These are phyloP conservation scores for Calonectria multiphialidica DNA, from an alignment of 2,329 filamentous ascomycete genomes.

Conservation along the genomic window DNA sequence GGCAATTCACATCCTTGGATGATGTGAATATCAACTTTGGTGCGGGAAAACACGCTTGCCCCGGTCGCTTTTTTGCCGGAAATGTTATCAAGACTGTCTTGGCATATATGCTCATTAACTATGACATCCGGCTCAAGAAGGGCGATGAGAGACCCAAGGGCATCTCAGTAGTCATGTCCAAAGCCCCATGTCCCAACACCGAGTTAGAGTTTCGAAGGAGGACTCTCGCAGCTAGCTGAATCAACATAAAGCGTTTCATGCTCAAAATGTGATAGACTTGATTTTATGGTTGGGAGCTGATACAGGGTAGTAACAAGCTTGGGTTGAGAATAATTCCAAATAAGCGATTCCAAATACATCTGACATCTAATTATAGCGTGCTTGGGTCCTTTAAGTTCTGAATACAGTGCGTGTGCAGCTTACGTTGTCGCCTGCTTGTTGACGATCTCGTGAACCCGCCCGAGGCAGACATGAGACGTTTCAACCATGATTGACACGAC, in stretches of 20 bases:
- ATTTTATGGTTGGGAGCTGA: not conserved
- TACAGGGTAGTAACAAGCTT: not conserved
- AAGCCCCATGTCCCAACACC: constrained; percentile 54
- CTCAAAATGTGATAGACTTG: not conserved
- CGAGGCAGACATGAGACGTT: constrained; percentile 3
- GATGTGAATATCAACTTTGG: constrained; percentile 61
- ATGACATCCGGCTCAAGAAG: constrained; percentile 54
- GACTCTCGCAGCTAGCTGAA: constrained; percentile 30
- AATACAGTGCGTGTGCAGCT: not conserved
- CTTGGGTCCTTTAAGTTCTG: not conserved
- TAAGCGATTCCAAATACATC: not conserved
- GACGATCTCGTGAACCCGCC: not conserved
- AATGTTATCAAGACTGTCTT: constrained; percentile 61
- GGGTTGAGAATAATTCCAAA: not conserved
- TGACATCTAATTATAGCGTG: not conserved
- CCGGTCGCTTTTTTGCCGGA: constrained; percentile 61
- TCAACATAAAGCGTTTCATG: not conserved
- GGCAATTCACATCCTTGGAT: constrained; percentile 57
- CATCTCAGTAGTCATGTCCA: constrained; percentile 55
- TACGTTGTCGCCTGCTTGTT: not conserved
- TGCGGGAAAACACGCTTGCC: constrained; percentile 61
- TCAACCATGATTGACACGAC: not conserved
- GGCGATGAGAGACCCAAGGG: constrained; percentile 53
- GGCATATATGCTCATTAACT: constrained; percentile 56
- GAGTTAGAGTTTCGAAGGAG: constrained; percentile 56